A percentile compares a stretch with the other conserved stretches of the same genome.
Evolutionary conservation across 768 basidiomycete species (phyloP).

Genomic region (Hericium rajendrae): DNA sequence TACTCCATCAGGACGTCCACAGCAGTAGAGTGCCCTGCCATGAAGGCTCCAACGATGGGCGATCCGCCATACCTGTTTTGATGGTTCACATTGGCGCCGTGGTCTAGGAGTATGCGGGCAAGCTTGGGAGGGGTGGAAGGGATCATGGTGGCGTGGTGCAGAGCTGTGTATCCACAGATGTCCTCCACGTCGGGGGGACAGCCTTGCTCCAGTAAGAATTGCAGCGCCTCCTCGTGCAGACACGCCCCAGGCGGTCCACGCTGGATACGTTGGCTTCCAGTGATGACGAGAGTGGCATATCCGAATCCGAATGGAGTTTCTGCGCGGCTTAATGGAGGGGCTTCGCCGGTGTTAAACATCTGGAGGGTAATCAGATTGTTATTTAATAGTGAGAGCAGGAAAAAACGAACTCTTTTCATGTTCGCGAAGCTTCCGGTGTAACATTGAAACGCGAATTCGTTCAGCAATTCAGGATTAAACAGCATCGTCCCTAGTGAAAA

Average conservation of each 20-base stretch:
- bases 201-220: constrained; percentile 31
- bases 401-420: not conserved
- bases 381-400: too few relatives aligned
- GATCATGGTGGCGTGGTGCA: constrained; percentile 34
- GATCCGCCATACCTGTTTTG: constrained; percentile 41
- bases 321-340: constrained; percentile 9
- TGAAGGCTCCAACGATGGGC: constrained; percentile 27
- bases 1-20: constrained; percentile 41
- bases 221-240: constrained; percentile 27
- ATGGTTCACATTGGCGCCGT: constrained; percentile 39
- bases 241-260: not conserved
- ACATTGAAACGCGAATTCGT: not conserved
- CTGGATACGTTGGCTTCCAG: constrained; percentile 9
- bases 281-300: constrained; percentile 11
- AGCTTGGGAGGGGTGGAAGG: constrained; percentile 21
- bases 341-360: constrained; percentile 2
- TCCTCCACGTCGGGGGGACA: constrained; percentile 33
- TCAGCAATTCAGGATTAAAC: not conserved
- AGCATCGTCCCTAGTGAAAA: not conserved
- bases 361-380: not conserved
- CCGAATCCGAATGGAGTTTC: constrained; percentile 16
- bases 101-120: constrained; percentile 29
- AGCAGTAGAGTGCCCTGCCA: constrained; percentile 2
- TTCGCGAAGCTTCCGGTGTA: not conserved
- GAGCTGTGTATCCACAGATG: constrained; percentile 39